phyloP scores from a whole-genome alignment of 257 asterid genomes.

The Nicotiana knightiana region DNA sequence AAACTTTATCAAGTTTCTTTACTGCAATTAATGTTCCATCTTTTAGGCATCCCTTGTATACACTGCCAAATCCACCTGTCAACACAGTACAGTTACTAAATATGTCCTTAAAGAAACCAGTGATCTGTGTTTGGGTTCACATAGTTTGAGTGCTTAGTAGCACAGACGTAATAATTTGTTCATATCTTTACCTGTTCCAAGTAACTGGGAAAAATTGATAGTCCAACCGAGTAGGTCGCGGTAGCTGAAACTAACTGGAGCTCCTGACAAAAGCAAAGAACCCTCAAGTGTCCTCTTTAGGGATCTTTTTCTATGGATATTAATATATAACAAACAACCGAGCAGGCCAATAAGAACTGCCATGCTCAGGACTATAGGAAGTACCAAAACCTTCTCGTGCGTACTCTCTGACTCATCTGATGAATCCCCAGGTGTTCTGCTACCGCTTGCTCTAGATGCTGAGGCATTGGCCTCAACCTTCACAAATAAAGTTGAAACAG shows the following conservation, averaged over 20 bases:
- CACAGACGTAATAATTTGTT: not conserved
- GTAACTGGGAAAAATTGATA: constrained; percentile 49
- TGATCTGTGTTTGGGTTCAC: not conserved
- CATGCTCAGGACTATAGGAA: constrained; percentile 77
- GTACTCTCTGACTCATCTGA: constrained; percentile 14
- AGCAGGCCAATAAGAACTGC: constrained; percentile 48
- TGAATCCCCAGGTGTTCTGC: constrained; percentile 18
- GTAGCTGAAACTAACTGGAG: constrained; percentile 62
- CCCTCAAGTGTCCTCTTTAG: constrained; percentile 53
- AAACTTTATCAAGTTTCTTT: constrained; percentile 71
- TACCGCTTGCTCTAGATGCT: constrained; percentile 9
- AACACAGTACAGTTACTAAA: constrained; percentile 7
- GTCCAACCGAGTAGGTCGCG: constrained; percentile 66
- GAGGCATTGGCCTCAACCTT: constrained; percentile 54
- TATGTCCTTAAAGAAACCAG: constrained; percentile 17
- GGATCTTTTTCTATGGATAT: constrained; percentile 40
- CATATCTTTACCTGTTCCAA: constrained; percentile 63
- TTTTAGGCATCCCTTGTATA: constrained; percentile 64
- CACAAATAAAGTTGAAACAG: constrained; percentile 69
- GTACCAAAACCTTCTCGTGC: constrained; percentile 45
- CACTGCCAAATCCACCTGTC: constrained; percentile 91
- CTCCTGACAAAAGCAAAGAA: constrained; percentile 60
- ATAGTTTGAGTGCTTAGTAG: not conserved
- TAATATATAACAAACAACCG: constrained; percentile 42
- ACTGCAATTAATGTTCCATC: constrained; percentile 76